Percentiles rank a stretch among this genome's conserved stretches.
Evolutionary conservation across 2,329 filamentous ascomycete species (phyloP).

Genomic region (Phialophora tarda): DNA sequence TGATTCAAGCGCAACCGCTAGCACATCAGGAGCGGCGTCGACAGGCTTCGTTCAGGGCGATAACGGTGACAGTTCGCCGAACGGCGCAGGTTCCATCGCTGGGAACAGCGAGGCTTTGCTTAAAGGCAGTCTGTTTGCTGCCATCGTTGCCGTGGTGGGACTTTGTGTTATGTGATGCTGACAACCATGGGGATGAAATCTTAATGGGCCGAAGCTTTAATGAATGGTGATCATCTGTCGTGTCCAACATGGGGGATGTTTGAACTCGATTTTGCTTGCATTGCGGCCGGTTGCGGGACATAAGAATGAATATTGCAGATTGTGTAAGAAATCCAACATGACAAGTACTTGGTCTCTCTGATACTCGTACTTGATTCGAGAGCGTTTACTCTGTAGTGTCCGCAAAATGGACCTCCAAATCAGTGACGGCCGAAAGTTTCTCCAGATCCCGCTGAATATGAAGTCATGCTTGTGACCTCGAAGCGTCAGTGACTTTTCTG

Average conservation of each 20-base stretch:
- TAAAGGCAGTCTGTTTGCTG: conserved; percentile 54
- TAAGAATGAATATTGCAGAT: not conserved
- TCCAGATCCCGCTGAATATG: not conserved
- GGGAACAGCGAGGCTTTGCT: conserved; percentile 48
- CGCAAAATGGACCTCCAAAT: not conserved
- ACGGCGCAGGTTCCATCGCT: conserved; percentile 31
- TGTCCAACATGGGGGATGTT: not conserved
- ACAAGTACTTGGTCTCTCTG: conserved; percentile 43
- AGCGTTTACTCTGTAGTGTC: conserved; percentile 46
- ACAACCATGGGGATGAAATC: not conserved
- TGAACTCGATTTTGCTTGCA: not conserved
- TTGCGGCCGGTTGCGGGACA: not conserved
- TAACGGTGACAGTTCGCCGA: conserved; percentile 23
- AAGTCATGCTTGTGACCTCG: conserved; percentile 8
- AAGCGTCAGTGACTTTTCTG: conserved; percentile 7
- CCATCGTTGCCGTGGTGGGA: conserved; percentile 53
- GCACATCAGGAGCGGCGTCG: conserved; percentile 34
- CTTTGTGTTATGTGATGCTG: conserved; percentile 50
- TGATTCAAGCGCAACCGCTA: conserved; percentile 23
- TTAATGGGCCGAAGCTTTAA: conserved; percentile 2
- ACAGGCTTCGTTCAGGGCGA: conserved; percentile 40
- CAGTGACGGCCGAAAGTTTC: not conserved
- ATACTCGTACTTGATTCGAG: conserved; percentile 51
- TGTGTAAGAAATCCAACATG: not conserved
- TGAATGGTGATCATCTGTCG: not conserved